phyloP scores from a whole-genome alignment of 1,284 basidiomycete genomes.

The Wolfiporia cocos region DNA sequence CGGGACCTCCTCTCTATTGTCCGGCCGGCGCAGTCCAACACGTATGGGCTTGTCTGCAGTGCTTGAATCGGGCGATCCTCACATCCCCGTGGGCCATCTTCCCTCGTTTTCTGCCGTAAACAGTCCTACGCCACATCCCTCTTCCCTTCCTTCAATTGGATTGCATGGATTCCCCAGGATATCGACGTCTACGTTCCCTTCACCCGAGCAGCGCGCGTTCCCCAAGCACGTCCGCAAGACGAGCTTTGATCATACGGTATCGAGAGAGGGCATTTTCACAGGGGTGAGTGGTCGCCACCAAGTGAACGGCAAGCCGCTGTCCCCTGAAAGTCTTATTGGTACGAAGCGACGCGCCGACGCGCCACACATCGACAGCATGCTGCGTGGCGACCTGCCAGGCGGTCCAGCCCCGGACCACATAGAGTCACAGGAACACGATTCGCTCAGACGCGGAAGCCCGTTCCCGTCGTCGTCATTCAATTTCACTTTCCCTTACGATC shows the following conservation, averaged over 20 bases:
- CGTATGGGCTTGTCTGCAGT: constrained; percentile 40
- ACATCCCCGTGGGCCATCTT: constrained; percentile 13
- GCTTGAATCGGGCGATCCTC: constrained; percentile 41
- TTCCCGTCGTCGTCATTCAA: constrained; percentile 77
- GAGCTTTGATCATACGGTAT: constrained; percentile 87
- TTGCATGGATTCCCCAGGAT: constrained; percentile 47
- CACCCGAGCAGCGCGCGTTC: constrained; percentile 52
- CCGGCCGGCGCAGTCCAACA: constrained; percentile 47
- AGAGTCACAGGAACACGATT: constrained; percentile 22
- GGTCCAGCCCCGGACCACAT: constrained; percentile 22
- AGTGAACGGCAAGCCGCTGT: constrained; percentile 67
- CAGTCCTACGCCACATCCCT: constrained; percentile 52
- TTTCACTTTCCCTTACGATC: constrained; percentile 73
- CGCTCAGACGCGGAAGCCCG: constrained; percentile 30
- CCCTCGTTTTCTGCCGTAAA: constrained; percentile 37
- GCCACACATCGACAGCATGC: constrained; percentile 67
- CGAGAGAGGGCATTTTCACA: constrained; percentile 54
- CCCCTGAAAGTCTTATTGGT: constrained; percentile 54
- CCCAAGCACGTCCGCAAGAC: constrained; percentile 85
- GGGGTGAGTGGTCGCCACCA: constrained; percentile 66
- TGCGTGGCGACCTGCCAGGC: constrained; percentile 70
- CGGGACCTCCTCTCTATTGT: constrained; percentile 38
- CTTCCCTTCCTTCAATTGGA: constrained; percentile 62
- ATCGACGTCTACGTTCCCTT: constrained; percentile 30
- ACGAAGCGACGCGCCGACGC: constrained; percentile 73